phyloP scores from a whole-genome alignment of 148 eudicot species.

The Agrostemma githago region DNA sequence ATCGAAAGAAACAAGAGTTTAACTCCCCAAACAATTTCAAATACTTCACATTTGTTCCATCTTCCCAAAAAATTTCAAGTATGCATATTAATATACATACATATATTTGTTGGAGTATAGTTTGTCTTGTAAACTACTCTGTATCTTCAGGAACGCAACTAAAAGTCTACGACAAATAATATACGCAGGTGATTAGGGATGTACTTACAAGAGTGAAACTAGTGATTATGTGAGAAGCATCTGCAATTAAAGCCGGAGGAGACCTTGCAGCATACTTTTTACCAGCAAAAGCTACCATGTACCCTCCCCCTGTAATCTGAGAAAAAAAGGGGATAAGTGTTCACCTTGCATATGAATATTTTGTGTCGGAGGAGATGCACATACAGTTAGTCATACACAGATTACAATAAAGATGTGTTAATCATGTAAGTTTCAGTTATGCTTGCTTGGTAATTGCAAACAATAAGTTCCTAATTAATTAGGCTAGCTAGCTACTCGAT shows the following conservation, averaged over 20 bases:
- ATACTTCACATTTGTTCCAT: neutral
- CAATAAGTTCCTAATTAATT: neutral
- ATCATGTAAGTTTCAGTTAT: neutral
- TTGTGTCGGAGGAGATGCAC: neutral
- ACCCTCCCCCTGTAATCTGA: slow-evolving; percentile 73
- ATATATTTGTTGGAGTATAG: too few relatives aligned
- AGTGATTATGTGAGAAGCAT: slow-evolving; percentile 56
- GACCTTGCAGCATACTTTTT: slow-evolving; percentile 92
- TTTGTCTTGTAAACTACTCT: too few relatives aligned
- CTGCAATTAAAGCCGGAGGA: slow-evolving; percentile 72
- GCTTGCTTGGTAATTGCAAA: neutral
- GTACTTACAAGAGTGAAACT: slow-evolving; percentile 87
- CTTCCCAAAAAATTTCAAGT: neutral
- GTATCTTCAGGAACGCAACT: too few relatives aligned
- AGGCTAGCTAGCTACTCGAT: neutral
- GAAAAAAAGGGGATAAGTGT: neutral
- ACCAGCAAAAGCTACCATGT: slow-evolving; percentile 98
- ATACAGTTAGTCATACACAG: neutral
- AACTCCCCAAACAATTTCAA: neutral
- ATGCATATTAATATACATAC: neutral
- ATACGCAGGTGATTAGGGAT: neutral
- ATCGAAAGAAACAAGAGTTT: neutral
- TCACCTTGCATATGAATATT: neutral
- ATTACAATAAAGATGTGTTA: neutral
- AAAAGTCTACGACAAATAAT: too few relatives aligned